phyloP scores from a whole-genome alignment of 2,329 filamentous ascomycete species.

The Penicillium aurantiogriseum region DNA sequence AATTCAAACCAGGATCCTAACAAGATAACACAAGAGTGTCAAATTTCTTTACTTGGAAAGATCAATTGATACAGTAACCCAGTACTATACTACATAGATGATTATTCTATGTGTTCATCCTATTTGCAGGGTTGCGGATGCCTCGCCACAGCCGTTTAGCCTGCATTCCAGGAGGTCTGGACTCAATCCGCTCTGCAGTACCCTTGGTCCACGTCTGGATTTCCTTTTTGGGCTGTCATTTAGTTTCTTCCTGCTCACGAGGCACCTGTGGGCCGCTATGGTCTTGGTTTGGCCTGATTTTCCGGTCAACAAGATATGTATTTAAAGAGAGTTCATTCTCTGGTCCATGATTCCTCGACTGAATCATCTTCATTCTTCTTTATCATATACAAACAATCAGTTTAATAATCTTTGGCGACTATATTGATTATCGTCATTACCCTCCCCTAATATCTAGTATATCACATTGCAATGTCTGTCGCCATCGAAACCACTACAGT shows the following conservation, averaged over 20 bases:
- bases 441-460: slow-evolving; percentile 4
- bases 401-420: background rate
- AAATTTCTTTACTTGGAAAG: background rate
- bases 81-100: background rate
- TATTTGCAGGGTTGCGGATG: background rate
- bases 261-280: background rate
- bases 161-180: slow-evolving; percentile 6
- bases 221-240: slow-evolving; percentile 2
- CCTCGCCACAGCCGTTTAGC: slow-evolving; percentile 5
- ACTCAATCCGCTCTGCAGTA: background rate
- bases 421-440: slow-evolving; percentile 8
- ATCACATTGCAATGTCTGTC: slow-evolving; percentile 31
- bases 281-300: background rate
- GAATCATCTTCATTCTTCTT: background rate
- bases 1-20: background rate
- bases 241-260: slow-evolving; percentile 9
- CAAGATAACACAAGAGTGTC: background rate
- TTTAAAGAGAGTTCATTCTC: slow-evolving; percentile 2
- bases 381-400: background rate
- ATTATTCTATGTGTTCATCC: background rate
- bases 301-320: background rate
- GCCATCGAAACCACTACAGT: slow-evolving; percentile 32
- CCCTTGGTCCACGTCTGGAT: slow-evolving; percentile 7
- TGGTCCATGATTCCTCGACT: background rate
- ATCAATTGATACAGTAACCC: background rate